Conservation (phyloP, 2,329 filamentous ascomycete genomes). For the Cladosporium halotolerans region DNA sequence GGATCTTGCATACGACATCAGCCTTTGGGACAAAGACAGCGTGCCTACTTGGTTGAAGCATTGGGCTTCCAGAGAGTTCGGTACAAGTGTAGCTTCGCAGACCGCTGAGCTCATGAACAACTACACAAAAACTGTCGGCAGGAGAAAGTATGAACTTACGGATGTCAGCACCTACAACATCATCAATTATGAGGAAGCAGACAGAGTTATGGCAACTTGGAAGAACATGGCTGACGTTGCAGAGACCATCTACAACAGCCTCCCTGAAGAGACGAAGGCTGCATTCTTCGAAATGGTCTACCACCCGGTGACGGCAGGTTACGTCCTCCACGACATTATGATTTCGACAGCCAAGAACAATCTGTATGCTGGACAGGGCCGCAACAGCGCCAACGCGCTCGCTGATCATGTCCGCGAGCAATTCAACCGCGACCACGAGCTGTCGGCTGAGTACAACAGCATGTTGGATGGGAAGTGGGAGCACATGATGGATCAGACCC, state of each 20-base stretch:
- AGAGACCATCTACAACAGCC: conserved; percentile 49
- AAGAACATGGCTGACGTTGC: conserved; percentile 47
- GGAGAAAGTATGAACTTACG: conserved; percentile 58
- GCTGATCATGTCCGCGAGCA: conserved; percentile 46
- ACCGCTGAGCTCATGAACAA: conserved; percentile 49
- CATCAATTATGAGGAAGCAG: conserved; percentile 60
- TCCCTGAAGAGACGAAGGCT: conserved; percentile 46
- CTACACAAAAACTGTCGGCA: conserved; percentile 52
- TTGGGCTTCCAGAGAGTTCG: conserved; percentile 56
- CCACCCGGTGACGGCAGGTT: conserved; percentile 54
- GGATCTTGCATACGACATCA: conserved; percentile 60
- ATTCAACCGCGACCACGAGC: conserved; percentile 52
- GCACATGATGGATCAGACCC: conserved; percentile 48
- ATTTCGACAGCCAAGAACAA: conserved; percentile 48
- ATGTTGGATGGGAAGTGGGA: conserved; percentile 56
- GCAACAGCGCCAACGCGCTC: conserved; percentile 51
- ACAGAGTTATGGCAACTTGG: conserved; percentile 53
- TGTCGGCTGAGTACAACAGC: conserved; percentile 53
- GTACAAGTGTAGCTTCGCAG: conserved; percentile 38
- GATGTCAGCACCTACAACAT: conserved; percentile 54
- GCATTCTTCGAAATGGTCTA: conserved; percentile 59
- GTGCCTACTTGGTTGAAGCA: conserved; percentile 50
- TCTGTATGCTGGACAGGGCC: conserved; percentile 50
- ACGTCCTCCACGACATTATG: conserved; percentile 51
- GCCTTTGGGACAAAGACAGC: conserved; percentile 50